phyloP scores from a whole-genome alignment of 345 rosid species.

The Pelargonium nanum region DNA sequence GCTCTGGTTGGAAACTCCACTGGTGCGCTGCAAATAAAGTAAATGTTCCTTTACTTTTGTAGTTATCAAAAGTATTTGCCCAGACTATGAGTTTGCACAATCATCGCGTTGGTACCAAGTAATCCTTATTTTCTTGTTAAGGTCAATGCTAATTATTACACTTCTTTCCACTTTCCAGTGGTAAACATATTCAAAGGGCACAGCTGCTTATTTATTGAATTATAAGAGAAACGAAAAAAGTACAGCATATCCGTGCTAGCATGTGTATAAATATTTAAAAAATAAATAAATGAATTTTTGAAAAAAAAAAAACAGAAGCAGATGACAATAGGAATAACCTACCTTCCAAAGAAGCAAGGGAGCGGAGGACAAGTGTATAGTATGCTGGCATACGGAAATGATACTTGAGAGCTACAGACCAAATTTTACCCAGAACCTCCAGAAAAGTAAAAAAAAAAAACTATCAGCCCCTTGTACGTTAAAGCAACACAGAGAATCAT shows the following conservation, averaged over 20 bases:
- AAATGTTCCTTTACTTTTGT: not conserved
- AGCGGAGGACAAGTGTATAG: constrained; percentile 85
- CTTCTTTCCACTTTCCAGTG: not conserved
- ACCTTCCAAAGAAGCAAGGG: constrained; percentile 97
- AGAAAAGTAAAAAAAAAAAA: constrained; percentile 2
- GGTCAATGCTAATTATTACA: not conserved
- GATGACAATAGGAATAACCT: constrained; percentile 7
- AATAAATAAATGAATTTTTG: no score
- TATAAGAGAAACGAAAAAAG: not conserved
- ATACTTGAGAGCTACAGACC: constrained; percentile 81
- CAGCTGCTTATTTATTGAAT: not conserved
- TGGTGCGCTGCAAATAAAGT: not conserved
- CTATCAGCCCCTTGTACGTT: constrained; percentile 1
- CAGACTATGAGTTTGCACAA: not conserved
- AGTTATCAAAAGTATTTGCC: not conserved
- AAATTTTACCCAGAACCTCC: constrained; percentile 77
- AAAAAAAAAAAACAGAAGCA: not conserved
- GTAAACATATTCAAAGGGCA: constrained; percentile 3
- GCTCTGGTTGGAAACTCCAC: not conserved
- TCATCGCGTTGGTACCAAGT: not conserved
- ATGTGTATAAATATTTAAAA: not conserved
- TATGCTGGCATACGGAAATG: constrained; percentile 95
- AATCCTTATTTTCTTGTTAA: not conserved
- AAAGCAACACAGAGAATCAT: constrained; percentile 1
- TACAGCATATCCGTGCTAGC: not conserved